Conservation (phyloP, 73 alveolate genomes). For the Stentor roeselii region DNA sequence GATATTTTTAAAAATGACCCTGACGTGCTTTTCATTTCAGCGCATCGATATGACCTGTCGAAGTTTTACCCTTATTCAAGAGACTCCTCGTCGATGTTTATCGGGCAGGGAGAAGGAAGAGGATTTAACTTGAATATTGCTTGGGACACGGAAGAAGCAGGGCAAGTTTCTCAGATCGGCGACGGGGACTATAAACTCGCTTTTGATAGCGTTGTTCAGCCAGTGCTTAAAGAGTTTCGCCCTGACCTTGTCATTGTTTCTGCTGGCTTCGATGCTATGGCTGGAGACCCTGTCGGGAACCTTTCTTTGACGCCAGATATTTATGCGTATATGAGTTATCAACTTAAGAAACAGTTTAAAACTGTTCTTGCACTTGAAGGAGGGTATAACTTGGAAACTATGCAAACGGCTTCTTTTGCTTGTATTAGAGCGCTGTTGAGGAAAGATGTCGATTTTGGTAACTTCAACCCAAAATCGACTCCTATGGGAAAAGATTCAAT, state of each 20-base stretch:
- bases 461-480: not conserved
- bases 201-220: slow-evolving; percentile 81
- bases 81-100: not conserved
- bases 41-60: slow-evolving; percentile 90
- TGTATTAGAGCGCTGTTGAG: slow-evolving; percentile 68
- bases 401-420: slow-evolving; percentile 69
- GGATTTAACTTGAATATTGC: slow-evolving; percentile 17
- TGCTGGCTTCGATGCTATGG: slow-evolving; percentile 98
- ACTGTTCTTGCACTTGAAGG: slow-evolving; percentile 87
- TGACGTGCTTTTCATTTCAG: slow-evolving; percentile 79
- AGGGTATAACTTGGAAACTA: slow-evolving; percentile 87
- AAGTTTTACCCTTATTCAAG: slow-evolving; percentile 60
- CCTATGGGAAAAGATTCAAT: not conserved
- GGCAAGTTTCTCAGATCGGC: slow-evolving; percentile 31
- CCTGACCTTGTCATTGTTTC: slow-evolving; percentile 96
- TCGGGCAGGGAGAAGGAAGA: slow-evolving; percentile 4
- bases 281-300: slow-evolving; percentile 96
- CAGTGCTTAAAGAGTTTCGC: slow-evolving; percentile 72
- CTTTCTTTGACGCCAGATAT: slow-evolving; percentile 84
- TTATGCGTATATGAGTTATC: slow-evolving; percentile 85
- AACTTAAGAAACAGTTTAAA: slow-evolving; percentile 59
- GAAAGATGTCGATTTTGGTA: not conserved
- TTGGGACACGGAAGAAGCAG: slow-evolving; percentile 7
- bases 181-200: slow-evolving; percentile 86
- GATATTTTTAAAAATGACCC: slow-evolving; percentile 83